phyloP scores from a whole-genome alignment of 148 eudicot species.

The Silene conica region DNA sequence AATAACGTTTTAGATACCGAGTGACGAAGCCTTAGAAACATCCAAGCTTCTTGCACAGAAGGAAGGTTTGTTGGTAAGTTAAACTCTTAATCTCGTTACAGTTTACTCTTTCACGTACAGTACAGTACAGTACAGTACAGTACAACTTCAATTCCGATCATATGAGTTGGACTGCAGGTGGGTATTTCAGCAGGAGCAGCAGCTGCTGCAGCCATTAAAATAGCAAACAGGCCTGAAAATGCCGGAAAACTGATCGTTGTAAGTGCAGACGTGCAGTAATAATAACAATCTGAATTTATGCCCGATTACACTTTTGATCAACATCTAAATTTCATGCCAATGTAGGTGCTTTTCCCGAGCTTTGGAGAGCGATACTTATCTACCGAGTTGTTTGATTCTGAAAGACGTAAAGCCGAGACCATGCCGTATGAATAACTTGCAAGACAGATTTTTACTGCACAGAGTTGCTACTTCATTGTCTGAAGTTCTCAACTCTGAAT shows the following conservation, averaged over 20 bases:
- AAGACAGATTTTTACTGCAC: not conserved
- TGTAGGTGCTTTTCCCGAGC: constrained; percentile 38
- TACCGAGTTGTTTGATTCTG: constrained; percentile 39
- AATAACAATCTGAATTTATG: not conserved
- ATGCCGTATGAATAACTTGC: constrained; percentile 17
- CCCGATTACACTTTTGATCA: not conserved
- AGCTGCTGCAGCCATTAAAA: constrained; percentile 57
- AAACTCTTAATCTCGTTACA: not conserved
- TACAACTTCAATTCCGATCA: constrained; percentile 27
- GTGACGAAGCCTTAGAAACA: constrained; percentile 28
- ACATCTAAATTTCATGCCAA: not conserved
- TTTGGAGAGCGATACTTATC: constrained; percentile 48
- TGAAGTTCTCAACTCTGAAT: not conserved
- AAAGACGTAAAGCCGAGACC: constrained; percentile 39
- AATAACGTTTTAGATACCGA: constrained; percentile 18
- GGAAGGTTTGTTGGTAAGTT: constrained; percentile 52
- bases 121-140: too few relatives aligned
- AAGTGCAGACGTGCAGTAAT: constrained; percentile 19
- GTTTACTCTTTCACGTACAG: too few relatives aligned
- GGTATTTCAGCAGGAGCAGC: constrained; percentile 90
- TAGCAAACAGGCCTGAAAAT: constrained; percentile 64
- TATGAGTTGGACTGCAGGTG: constrained; percentile 34
- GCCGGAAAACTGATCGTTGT: constrained; percentile 73
- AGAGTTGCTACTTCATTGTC: not conserved
- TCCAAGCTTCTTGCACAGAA: constrained; percentile 38